Percentiles rank a stretch among this genome's conserved stretches.
Conservation (phyloP, 2,329 filamentous ascomycete species). For the Xylariaceae sp. region DNA sequence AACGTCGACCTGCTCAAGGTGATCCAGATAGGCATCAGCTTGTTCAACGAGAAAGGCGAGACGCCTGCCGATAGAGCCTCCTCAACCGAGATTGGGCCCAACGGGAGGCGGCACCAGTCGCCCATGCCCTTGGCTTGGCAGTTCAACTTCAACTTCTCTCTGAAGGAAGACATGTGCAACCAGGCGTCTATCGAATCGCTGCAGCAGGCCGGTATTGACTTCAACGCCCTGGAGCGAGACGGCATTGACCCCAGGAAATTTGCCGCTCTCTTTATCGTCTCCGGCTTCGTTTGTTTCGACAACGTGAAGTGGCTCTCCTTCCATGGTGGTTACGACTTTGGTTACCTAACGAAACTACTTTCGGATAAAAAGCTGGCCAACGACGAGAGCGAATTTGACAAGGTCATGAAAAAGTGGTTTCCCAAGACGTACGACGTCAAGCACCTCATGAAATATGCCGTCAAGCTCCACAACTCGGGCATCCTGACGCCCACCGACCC, state of each 20-base stretch:
- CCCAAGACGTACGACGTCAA: conserved; percentile 94
- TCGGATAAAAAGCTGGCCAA: conserved; percentile 75
- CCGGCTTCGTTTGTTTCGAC: conserved; percentile 79
- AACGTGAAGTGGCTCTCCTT: conserved; percentile 96
- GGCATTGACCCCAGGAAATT: conserved; percentile 90
- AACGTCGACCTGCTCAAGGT: conserved; percentile 98
- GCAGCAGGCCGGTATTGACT: conserved; percentile 87
- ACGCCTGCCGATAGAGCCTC: conserved; percentile 65
- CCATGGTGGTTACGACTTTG: conserved; percentile 97
- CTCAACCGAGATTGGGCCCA: conserved; percentile 31
- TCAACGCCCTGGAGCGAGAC: conserved; percentile 71
- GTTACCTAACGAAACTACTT: conserved; percentile 91
- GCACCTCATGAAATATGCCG: conserved; percentile 88
- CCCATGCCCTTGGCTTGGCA: conserved; percentile 89
- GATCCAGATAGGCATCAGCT: conserved; percentile 90
- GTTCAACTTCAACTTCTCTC: conserved; percentile 96
- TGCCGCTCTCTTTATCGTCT: conserved; percentile 81
- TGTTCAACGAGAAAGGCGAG: conserved; percentile 88
- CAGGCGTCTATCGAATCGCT: conserved; percentile 90
- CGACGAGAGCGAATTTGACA: conserved; percentile 83
- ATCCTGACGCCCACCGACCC: conserved; percentile 58
- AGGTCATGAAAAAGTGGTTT: conserved; percentile 86
- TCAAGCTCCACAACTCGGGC: conserved; percentile 57
- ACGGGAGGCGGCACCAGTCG: conserved; percentile 31
- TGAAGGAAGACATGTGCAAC: conserved; percentile 96